A percentile compares a stretch with the other conserved stretches of the same genome.
Evolutionary conservation across 2,329 filamentous ascomycete genomes (phyloP).

Genomic region (Aspergillus sp.): DNA sequence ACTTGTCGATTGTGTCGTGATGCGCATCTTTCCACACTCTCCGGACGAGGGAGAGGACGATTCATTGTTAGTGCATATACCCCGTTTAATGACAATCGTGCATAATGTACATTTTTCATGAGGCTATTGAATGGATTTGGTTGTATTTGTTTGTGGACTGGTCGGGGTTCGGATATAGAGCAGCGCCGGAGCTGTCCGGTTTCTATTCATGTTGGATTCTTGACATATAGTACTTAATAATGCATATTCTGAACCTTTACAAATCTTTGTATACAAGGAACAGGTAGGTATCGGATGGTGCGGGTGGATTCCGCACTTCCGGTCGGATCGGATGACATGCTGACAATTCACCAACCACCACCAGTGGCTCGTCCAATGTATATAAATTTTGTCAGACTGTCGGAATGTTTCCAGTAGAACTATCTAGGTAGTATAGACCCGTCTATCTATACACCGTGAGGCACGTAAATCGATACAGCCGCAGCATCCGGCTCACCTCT

Average conservation of each 20-base stretch:
- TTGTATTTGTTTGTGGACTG: no score
- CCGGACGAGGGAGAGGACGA: neutral
- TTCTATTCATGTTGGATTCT: no score
- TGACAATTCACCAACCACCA: no score
- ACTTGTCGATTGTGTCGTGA: conserved; percentile 24
- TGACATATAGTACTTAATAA: no score
- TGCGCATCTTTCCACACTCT: conserved; percentile 6
- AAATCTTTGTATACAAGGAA: no score
- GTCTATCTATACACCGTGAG: neutral
- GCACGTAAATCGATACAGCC: neutral
- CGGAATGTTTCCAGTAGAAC: neutral
- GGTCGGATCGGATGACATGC: conserved; percentile 12
- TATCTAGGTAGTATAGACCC: no score
- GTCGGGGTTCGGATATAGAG: no score
- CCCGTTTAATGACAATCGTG: neutral
- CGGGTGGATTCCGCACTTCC: conserved; percentile 23
- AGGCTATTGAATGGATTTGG: no score
- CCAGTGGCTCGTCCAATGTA: neutral
- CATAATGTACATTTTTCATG: neutral
- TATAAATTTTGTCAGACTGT: neutral
- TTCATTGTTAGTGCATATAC: neutral
- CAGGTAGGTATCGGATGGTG: neutral
- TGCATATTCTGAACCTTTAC: no score
- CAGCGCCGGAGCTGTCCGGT: no score
- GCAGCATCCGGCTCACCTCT: neutral